phyloP scores from a whole-genome alignment of 768 basidiomycete species.

The Auriscalpium orientale region DNA sequence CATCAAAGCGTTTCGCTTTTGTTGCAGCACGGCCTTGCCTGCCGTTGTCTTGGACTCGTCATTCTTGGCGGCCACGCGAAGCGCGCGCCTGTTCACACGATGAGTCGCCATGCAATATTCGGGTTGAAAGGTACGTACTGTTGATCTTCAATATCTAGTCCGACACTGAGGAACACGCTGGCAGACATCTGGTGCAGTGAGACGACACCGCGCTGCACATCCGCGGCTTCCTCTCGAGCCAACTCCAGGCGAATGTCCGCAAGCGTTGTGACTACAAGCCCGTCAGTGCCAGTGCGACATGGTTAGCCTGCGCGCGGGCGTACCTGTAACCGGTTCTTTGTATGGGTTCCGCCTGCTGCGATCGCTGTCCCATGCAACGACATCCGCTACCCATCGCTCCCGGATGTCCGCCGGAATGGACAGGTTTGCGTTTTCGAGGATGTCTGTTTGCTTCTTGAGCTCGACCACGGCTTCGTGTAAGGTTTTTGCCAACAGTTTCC shows the following conservation, averaged over 20 bases:
- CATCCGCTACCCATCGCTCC: not conserved
- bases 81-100: not conserved
- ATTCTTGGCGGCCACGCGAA: not conserved
- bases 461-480: not conserved
- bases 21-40: slow-evolving; percentile 1
- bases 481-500: not conserved
- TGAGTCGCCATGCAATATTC: no score
- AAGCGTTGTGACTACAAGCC: not conserved
- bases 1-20: not conserved
- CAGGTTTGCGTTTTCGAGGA: not conserved
- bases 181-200: not conserved
- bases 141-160: not conserved
- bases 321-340: not conserved
- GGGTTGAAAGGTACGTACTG: not conserved
- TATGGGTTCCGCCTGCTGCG: not conserved
- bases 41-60: not conserved
- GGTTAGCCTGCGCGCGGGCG: no score
- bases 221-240: not conserved
- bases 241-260: not conserved
- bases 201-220: not conserved
- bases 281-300: no score
- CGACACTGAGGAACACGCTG: not conserved
- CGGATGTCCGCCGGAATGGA: not conserved
- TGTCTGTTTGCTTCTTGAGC: not conserved
- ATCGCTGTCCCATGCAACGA: not conserved